These are phyloP conservation scores for Petasospora fabianii DNA, from an alignment of 1,139 yeast genomes.

Conservation along the genomic window DNA sequence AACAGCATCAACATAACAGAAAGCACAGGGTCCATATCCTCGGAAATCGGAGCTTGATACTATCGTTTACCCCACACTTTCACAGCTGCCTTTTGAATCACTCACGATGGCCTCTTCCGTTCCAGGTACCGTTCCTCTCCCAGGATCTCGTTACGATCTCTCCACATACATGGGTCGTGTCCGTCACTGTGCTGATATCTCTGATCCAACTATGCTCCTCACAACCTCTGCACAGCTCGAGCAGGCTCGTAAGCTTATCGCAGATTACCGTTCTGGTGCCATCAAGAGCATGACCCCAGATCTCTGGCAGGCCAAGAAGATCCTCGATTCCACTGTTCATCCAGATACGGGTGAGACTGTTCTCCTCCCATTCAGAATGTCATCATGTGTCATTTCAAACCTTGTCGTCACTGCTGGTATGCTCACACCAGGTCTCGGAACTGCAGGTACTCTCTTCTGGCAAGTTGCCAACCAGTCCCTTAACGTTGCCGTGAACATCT, in stretches of 20 bases:
- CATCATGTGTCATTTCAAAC: constrained; percentile 89
- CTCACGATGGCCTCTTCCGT: constrained; percentile 82
- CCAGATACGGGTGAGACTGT: constrained; percentile 97
- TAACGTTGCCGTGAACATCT: constrained; percentile 94
- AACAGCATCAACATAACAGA: too few relatives aligned
- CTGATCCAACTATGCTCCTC: constrained; percentile 87
- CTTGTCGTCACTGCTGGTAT: constrained; percentile 94
- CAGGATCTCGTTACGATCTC: constrained; percentile 75
- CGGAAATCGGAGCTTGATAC: not conserved
- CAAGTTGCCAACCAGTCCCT: constrained; percentile 95
- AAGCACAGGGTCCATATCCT: not conserved
- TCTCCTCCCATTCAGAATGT: constrained; percentile 91
- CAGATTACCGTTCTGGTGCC: constrained; percentile 71
- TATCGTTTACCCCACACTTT: too few relatives aligned
- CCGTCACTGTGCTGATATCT: constrained; percentile 85
- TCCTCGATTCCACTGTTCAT: constrained; percentile 83
- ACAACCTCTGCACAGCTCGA: constrained; percentile 64
- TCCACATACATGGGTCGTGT: constrained; percentile 90
- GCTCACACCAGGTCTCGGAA: constrained; percentile 91
- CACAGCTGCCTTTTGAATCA: too few relatives aligned
- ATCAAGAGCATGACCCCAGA: constrained; percentile 63
- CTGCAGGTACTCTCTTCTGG: constrained; percentile 92
- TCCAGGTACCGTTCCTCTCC: constrained; percentile 75
- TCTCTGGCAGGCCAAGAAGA: constrained; percentile 84
- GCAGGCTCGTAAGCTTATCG: constrained; percentile 58